Base-by-base conservation (phyloP, 2,329 filamentous ascomycete genomes). In the Huntiella savannae region DNA sequence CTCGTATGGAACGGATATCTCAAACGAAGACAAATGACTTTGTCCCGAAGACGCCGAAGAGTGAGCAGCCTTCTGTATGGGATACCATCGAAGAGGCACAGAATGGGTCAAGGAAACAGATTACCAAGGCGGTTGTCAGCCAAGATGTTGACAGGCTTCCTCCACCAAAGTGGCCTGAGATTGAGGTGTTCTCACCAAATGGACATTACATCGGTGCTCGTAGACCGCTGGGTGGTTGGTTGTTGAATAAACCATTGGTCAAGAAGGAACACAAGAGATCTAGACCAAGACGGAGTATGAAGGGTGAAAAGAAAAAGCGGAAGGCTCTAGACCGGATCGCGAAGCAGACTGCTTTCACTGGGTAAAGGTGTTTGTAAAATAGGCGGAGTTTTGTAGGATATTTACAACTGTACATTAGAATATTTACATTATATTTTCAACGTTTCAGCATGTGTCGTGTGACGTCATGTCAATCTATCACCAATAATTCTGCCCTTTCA, bases 161-260 rank as follows among this genome's bases (percentile, higher is more conserved):
- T 4, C 40, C 47, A 33, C 44, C 48, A 7, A 40, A 36, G 46
- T 77, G 75, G 66, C 85, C 85, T 0, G 67, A 77, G 7, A 71
- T 98, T 5, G 87, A 96, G 53, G 75, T 96, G 0, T 95, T 81
- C 56, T 82, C 73, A 22, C 91, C 91, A 0, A 71, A 85, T 49
- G 91, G 91, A n/a, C 77, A 75, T 54, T 91, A 82, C 54, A 67
- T 96, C 28, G 79, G 70, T 1, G 63, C 65, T 7, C 68, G 84
- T 33, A 59, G 58, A 52, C 80, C 82, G 1, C 77, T 92, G 67
- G 77, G 80, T 54, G 82, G 75, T 5, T 86, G 77, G 72, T 49
- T 78, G 49, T 59, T 79, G 45, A 71, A 71, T 52, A 75, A 74
- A 57, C 72, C 73, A 22, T 43, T 42, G 13, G 61, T 66, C n/a